phyloP scores from a whole-genome alignment of 371 early-diverging fungal genomes.

The Zychaea mexicana region DNA sequence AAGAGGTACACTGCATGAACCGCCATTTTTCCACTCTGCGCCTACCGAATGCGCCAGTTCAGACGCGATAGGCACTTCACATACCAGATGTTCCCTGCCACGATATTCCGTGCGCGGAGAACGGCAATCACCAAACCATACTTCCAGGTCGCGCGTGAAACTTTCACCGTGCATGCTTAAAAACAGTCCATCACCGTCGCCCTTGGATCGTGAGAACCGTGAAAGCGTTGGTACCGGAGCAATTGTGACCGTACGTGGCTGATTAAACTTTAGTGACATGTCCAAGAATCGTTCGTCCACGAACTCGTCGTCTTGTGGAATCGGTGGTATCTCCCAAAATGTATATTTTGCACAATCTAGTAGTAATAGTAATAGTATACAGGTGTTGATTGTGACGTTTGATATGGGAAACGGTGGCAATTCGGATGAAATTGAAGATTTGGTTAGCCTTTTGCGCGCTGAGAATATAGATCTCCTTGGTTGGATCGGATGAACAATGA shows the following conservation, averaged over 20 bases:
- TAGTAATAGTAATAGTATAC: not conserved
- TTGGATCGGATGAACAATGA: too few species aligned
- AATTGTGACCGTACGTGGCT: not conserved
- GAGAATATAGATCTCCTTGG: too few species aligned
- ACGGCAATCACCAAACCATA: constrained; percentile 68
- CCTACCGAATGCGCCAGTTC: constrained; percentile 10
- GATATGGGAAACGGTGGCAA: too few species aligned
- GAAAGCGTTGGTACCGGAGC: constrained; percentile 2
- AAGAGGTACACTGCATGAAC: constrained; percentile 39
- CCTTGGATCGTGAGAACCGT: constrained; percentile 2
- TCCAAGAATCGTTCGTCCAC: not conserved
- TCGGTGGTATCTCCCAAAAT: constrained; percentile 54
- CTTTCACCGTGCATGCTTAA: constrained; percentile 47
- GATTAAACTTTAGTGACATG: not conserved
- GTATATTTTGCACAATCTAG: constrained; percentile 69
- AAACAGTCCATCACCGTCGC: not conserved
- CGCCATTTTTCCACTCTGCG: constrained; percentile 13
- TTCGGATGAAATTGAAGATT: too few species aligned
- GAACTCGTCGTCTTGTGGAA: constrained; percentile 5
- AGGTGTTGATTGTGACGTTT: not conserved
- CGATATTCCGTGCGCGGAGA: constrained; percentile 24
- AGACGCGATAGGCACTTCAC: constrained; percentile 12
- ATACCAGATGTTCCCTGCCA: constrained; percentile 17
- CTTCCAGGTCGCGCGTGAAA: constrained; percentile 66
- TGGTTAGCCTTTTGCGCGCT: too few species aligned